phyloP scores from a whole-genome alignment of 129 eudicot genomes.

The Flaveria sonorensis region DNA sequence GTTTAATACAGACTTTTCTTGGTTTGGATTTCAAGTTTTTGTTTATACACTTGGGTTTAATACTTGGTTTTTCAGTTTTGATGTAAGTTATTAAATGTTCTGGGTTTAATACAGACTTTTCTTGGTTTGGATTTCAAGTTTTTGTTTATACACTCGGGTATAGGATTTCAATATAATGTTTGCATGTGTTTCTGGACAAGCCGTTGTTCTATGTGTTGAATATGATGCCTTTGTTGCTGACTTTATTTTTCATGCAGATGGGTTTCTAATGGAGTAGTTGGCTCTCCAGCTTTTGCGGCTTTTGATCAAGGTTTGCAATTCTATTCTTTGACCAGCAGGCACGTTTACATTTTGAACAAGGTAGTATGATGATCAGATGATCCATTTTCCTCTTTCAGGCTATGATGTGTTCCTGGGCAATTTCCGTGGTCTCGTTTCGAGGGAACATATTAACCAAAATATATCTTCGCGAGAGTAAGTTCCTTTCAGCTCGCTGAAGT shows the following conservation, averaged over 20 bases:
- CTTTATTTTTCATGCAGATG: conserved; percentile 48
- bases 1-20: background rate
- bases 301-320: conserved; percentile 87
- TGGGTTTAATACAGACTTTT: background rate
- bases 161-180: background rate
- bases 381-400: conserved; percentile 48
- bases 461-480: conserved; percentile 91
- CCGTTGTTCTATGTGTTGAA: background rate
- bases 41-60: background rate
- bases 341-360: background rate
- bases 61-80: too few species aligned
- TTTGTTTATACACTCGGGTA: background rate
- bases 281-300: conserved; percentile 99
- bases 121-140: background rate
- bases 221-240: conserved; percentile 13
- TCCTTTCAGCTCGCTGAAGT: conserved; percentile 4
- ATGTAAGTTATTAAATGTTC: too few species aligned
- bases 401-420: conserved; percentile 96
- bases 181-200: background rate
- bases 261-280: conserved; percentile 97
- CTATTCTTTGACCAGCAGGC: conserved; percentile 1
- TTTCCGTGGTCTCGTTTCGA: conserved; percentile 86
- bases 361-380: background rate
- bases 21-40: background rate
- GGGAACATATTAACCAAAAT: conserved; percentile 80